Evolutionary conservation across 768 basidiomycete species (phyloP).

Genomic region (Rickenella mellea): DNA sequence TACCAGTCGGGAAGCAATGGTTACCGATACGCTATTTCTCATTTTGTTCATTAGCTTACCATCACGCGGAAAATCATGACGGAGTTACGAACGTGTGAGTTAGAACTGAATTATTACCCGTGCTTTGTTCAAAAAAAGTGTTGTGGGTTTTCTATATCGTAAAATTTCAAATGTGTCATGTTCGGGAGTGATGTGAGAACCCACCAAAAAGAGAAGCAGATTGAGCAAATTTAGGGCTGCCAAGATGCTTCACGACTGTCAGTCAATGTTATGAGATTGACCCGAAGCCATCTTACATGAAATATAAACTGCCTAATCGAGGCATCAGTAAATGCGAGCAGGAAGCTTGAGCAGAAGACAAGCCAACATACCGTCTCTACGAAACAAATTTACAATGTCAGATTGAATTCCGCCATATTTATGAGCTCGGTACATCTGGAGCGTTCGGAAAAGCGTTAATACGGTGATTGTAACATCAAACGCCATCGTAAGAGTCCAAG

Average conservation of each 20-base stretch:
- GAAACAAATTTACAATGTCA: background rate
- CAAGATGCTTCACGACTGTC: background rate
- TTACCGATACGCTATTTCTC: background rate
- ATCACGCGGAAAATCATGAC: background rate
- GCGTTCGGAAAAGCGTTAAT: background rate
- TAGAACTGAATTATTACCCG: background rate
- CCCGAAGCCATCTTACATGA: background rate
- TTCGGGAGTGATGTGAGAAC: background rate
- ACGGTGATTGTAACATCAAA: background rate
- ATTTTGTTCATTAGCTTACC: background rate
- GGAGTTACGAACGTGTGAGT: background rate
- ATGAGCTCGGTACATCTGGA: background rate
- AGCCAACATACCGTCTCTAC: background rate
- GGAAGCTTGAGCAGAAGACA: too few species aligned
- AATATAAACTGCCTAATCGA: background rate
- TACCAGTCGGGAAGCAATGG: background rate
- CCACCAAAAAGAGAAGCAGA: background rate
- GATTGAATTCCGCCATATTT: background rate
- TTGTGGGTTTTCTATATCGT: background rate
- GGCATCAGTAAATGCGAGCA: background rate
- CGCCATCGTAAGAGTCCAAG: background rate
- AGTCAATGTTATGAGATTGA: background rate
- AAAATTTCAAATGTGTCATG: background rate
- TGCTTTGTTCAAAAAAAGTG: background rate
- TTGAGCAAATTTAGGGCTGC: background rate